Conservation (phyloP, 306 rosid genomes). For the Aeschynomene evenia region DNA sequence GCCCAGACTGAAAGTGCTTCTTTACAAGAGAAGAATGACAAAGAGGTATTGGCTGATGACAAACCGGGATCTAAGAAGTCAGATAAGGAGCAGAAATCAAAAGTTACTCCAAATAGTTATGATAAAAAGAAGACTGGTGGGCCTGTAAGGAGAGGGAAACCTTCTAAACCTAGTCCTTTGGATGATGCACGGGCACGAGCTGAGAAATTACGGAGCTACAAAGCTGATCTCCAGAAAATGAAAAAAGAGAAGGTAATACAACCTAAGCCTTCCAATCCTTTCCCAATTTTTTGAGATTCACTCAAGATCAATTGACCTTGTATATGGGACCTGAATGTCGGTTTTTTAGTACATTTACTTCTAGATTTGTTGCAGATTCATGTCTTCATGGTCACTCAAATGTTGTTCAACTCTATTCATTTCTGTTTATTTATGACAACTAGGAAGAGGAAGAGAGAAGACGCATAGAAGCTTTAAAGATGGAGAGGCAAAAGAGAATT, state of each 20-base stretch:
- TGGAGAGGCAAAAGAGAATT: conserved; percentile 95
- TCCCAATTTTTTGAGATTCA: conserved; percentile 1
- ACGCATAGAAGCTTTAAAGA: conserved; percentile 83
- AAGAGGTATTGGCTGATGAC: conserved; percentile 42
- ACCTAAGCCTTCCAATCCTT: not conserved
- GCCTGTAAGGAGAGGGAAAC: conserved; percentile 82
- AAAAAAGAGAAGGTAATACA: conserved; percentile 90
- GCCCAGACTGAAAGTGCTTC: conserved; percentile 42
- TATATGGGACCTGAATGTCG: not conserved
- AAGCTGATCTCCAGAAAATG: conserved; percentile 96
- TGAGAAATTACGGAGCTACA: conserved; percentile 75
- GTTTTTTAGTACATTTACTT: conserved; percentile 21
- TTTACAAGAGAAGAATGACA: conserved; percentile 40
- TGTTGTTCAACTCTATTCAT: conserved; percentile 7
- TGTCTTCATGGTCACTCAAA: conserved; percentile 17
- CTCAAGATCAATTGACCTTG: conserved; percentile 11
- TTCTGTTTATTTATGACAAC: conserved; percentile 23
- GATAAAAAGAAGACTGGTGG: conserved; percentile 68
- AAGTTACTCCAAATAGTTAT: conserved; percentile 47
- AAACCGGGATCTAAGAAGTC: conserved; percentile 58
- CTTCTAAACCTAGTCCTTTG: conserved; percentile 85
- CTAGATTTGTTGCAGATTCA: conserved; percentile 15
- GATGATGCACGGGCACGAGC: conserved; percentile 98
- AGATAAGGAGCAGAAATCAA: conserved; percentile 67
- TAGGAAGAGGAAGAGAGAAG: conserved; percentile 81